Conservation (phyloP, 805 yeast genomes). For the Saccharomycopsis vini region DNA sequence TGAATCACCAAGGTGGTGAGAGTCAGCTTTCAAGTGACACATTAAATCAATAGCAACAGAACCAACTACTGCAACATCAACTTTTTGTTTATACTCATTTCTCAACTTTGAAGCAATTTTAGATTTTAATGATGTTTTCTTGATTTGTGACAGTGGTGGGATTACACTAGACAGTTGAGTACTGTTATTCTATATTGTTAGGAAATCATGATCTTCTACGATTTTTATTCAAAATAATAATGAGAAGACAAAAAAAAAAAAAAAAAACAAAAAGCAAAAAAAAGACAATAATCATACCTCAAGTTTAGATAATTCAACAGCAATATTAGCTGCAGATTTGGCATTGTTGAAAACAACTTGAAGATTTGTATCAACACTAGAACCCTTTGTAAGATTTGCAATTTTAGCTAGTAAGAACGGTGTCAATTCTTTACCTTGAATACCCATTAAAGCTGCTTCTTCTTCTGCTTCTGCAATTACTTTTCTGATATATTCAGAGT, state of each 20-base stretch:
- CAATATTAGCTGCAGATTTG: slow-evolving; percentile 55
- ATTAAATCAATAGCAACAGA: slow-evolving; percentile 70
- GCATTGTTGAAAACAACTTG: slow-evolving; percentile 76
- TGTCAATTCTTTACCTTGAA: slow-evolving; percentile 67
- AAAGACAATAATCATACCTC: too few species aligned
- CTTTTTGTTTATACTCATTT: too few species aligned
- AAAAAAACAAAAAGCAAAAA: not conserved
- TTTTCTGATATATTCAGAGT: slow-evolving; percentile 38
- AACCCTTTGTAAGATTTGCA: slow-evolving; percentile 60
- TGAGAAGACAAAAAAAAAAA: not conserved
- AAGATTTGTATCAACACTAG: slow-evolving; percentile 60
- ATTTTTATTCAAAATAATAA: too few species aligned
- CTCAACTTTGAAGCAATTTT: too few species aligned
- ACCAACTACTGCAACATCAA: slow-evolving; percentile 48
- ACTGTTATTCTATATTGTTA: too few species aligned
- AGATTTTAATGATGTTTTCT: too few species aligned
- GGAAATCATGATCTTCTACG: too few species aligned
- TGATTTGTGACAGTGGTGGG: not conserved
- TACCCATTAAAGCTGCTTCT: slow-evolving; percentile 43
- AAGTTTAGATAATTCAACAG: slow-evolving; percentile 38
- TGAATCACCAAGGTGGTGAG: slow-evolving; percentile 45
- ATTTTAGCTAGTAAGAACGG: slow-evolving; percentile 66
- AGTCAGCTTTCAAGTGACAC: slow-evolving; percentile 34
- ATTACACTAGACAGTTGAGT: not conserved
- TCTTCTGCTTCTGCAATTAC: slow-evolving; percentile 51